Conservation (phyloP, 257 asterid species). For the Salvia splendens region DNA sequence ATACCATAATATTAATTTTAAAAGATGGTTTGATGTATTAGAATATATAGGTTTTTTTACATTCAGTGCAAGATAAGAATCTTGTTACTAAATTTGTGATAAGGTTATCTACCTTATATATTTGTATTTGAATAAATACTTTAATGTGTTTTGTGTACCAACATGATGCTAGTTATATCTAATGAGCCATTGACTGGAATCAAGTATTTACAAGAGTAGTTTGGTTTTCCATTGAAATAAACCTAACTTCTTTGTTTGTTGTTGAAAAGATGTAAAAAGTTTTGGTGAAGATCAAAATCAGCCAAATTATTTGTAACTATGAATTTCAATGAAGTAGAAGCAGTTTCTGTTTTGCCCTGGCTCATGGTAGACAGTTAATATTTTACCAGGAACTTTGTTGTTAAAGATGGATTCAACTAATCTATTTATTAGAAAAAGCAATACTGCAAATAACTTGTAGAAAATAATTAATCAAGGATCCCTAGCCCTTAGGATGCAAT, state of each 20-base stretch:
- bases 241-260: slow-evolving; percentile 8
- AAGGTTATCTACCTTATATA: too few relatives aligned
- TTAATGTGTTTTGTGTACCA: too few relatives aligned
- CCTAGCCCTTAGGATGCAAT: background rate
- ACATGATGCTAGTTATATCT: too few relatives aligned
- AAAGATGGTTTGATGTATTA: too few relatives aligned
- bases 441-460: background rate
- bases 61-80: too few relatives aligned
- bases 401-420: background rate
- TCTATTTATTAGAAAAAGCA: background rate
- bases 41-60: too few relatives aligned
- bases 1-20: too few relatives aligned
- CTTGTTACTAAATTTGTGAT: too few relatives aligned
- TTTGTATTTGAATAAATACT: too few relatives aligned
- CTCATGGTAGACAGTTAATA: background rate
- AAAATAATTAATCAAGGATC: background rate
- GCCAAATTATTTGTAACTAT: background rate
- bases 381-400: background rate
- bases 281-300: background rate
- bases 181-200: background rate
- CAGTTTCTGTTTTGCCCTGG: slow-evolving; percentile 5
- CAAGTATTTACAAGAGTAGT: slow-evolving; percentile 8
- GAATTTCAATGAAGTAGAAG: background rate
- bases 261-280: background rate
- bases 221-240: slow-evolving; percentile 7